Percentiles rank a stretch among this genome's conserved stretches.
Conservation (phyloP, 257 asterid genomes). For the Verbascum thapsus region DNA sequence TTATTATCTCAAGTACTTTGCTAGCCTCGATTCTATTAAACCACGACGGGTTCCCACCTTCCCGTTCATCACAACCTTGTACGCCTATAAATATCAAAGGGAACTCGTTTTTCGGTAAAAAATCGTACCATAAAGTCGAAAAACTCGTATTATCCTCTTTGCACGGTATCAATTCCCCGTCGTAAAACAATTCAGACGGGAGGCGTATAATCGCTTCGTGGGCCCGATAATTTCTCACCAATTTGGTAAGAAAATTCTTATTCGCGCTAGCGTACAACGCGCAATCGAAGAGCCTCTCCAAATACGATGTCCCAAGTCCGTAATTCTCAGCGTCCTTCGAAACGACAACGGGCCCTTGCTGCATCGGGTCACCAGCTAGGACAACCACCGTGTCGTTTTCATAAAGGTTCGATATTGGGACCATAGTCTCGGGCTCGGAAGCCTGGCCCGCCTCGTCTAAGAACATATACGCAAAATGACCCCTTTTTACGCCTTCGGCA, state of each 20-base stretch:
- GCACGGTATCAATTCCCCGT: conserved; percentile 67
- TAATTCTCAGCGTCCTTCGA: conserved; percentile 63
- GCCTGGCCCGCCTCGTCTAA: conserved; percentile 99
- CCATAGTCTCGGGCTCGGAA: conserved; percentile 95
- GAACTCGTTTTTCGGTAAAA: conserved; percentile 67
- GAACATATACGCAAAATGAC: conserved; percentile 82
- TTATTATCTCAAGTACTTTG: conserved; percentile 73
- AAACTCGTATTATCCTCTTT: conserved; percentile 41
- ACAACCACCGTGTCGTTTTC: conserved; percentile 47
- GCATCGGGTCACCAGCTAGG: conserved; percentile 97
- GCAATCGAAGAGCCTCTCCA: conserved; percentile 73
- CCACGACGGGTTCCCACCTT: conserved; percentile 96
- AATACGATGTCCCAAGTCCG: conserved; percentile 77
- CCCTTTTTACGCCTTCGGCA: conserved; percentile 64
- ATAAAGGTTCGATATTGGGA: conserved; percentile 73
- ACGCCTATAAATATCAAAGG: conserved; percentile 81
- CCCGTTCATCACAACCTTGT: conserved; percentile 94
- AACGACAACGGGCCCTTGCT: conserved; percentile 82
- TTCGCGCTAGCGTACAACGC: conserved; percentile 47
- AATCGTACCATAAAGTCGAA: conserved; percentile 42
- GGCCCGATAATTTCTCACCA: conserved; percentile 74
- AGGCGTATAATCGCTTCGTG: conserved; percentile 73
- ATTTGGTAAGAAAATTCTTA: conserved; percentile 50
- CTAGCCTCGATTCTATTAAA: conserved; percentile 90
- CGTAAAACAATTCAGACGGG: conserved; percentile 77